Base-by-base conservation (phyloP, 1,284 basidiomycete genomes). In the Hypsizygus ulmarius region DNA sequence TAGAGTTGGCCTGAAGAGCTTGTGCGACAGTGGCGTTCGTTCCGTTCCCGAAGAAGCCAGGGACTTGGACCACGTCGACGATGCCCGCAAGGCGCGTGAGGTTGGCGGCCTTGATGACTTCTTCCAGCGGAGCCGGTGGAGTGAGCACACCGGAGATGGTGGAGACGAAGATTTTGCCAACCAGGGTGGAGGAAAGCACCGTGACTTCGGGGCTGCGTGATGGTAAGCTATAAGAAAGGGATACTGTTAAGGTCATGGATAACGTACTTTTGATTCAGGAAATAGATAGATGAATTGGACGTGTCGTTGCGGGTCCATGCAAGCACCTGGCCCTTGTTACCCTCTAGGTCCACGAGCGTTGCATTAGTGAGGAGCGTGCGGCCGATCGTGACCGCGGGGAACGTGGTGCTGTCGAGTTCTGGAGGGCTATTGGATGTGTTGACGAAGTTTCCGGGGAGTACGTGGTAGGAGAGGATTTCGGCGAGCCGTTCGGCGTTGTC, bases 331-430 rank as follows among this genome's bases (percentile, higher is more conserved):
- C 71, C 69, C 55, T 73, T 70, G 53, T 71, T 71, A 3, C 74
- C 82, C 59, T 82, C 81, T 0, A 86, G 73, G 27, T 60, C 64
- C 3, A 83, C 82, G 14, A 72, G 56, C 0, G 63, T 49, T 0
- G 74, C 59, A 41, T 77, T 70, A 39, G 75, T 77, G 39, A 87
- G 69, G 11, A 83, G 68, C 0, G 87, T 85, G 34, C 81, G 74
- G 3, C 82, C 82, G 45, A 90, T 67, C 0, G 86, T 87, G 46
- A 78, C 66, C 54, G 78, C 78, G 3, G 78, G 78, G 54, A 64
- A 77, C 6, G 66, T 64, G 2, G 68, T 63, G 7, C 73, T 63
- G 10, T 64, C 53, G 11, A 64, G 59, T 8, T 39, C 69, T 4
- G 61, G 39, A 5, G 44, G 29, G n/a, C 42, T 44, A 10, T 51